These are phyloP conservation scores for Fraxinus paxiana DNA, from an alignment of 305 asterid genomes.

Conservation along the genomic window DNA sequence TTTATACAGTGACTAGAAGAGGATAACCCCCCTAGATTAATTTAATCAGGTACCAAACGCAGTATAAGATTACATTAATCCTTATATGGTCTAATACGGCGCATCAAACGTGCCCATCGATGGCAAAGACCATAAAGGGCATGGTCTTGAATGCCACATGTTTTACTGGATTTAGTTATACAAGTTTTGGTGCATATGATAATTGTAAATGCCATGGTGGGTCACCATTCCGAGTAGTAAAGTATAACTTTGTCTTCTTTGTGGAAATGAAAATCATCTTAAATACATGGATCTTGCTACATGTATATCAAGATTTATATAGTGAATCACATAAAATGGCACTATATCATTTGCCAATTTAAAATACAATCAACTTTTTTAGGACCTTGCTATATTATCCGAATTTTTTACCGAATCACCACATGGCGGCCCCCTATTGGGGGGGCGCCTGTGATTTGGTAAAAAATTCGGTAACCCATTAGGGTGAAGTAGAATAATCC, in stretches of 20 bases:
- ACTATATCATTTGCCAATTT: no score
- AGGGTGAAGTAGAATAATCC: no score
- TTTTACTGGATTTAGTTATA: not conserved
- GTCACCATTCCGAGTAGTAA: not conserved
- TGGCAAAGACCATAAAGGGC: not conserved
- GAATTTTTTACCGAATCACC: no score
- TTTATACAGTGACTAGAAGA: not conserved
- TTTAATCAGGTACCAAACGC: not conserved
- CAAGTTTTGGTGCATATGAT: not conserved
- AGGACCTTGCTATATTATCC: no score
- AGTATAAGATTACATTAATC: not conserved
- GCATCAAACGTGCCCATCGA: not conserved
- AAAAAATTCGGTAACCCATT: no score
- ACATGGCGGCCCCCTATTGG: no score
- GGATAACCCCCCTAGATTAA: not conserved
- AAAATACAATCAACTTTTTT: no score
- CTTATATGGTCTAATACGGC: not conserved
- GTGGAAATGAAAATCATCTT: not conserved
- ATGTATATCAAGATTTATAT: no score
- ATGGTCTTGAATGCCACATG: not conserved
- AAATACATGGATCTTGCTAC: not conserved
- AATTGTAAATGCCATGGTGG: not conserved
- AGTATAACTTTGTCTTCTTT: not conserved
- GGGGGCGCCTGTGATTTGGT: no score
- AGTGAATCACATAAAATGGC: no score